Evolutionary conservation across 805 yeast genomes (phyloP), one percentile per base, ranked within the genome.

Genomic region (Candida ponderosae): DNA sequence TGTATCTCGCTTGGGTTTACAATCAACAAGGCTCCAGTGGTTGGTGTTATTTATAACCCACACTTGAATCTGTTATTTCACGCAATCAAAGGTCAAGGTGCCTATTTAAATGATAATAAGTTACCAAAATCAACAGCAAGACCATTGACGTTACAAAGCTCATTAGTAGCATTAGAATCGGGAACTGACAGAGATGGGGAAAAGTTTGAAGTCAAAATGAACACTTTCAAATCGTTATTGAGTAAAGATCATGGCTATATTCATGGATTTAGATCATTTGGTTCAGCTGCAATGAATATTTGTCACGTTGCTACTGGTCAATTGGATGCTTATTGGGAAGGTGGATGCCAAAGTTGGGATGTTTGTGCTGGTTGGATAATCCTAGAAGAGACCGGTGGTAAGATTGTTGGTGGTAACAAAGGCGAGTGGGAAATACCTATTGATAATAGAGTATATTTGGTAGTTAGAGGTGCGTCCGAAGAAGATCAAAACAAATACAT

Each of bases 291-390:
- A 6, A 66, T 77, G 69, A 76, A 76, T 49, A 54, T 75, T 29
- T 68, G 79, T 33, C 68, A 70, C 32, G 74, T 73, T 5, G 81
- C 83, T 1, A 62, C 72, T 4, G 84, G 84, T 6, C 63, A 63
- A 40, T 41, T 76, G 20, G 84, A 78, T 48, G 67, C 75, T 4
- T 78, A 78, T 54, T 78, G 83, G 81, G 81, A 76, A 55, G 81
- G 81, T 35, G 81, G 81, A n/a, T 75, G 80, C 50, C 74, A 69
- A 51, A 72, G 76, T 18, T 78, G 83, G 83, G 84, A 78, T 50
- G 81, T 77, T 2, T 74, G 81, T 52, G 84, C 82, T 14, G 80
- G 81, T 29, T 77, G 81, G 80, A 66, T 76, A 34, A 72, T 78
- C 34, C 48, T 76, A 8, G 59, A 63, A 32, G 84, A 78, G 44